Conservation (phyloP, 2,329 filamentous ascomycete genomes). For the Coniochaeta prunicola region DNA sequence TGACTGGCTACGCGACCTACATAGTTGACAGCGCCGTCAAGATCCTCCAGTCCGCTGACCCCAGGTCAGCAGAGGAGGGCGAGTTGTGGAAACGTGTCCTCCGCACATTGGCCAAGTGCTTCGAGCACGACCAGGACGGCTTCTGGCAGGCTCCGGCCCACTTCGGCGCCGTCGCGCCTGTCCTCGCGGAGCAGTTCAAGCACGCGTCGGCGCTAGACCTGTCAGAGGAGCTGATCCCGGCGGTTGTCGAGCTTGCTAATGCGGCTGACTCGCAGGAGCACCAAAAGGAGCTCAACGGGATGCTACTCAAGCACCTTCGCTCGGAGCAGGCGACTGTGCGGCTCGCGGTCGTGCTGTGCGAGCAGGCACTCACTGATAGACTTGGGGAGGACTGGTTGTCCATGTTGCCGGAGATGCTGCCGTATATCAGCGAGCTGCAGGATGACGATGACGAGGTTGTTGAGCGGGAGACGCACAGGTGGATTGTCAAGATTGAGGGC, state of each 20-base stretch:
- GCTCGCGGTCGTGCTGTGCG: slow-evolving; percentile 72
- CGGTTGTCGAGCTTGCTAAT: slow-evolving; percentile 71
- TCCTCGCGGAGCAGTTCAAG: slow-evolving; percentile 61
- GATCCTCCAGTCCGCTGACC: slow-evolving; percentile 43
- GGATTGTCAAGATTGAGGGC: slow-evolving; percentile 86
- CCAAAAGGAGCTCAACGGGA: slow-evolving; percentile 79
- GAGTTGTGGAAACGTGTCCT: slow-evolving; percentile 65
- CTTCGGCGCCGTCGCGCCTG: slow-evolving; percentile 64
- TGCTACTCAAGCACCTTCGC: slow-evolving; percentile 71
- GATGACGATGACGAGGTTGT: slow-evolving; percentile 95
- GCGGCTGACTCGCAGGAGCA: slow-evolving; percentile 82
- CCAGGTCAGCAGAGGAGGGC: slow-evolving; percentile 41
- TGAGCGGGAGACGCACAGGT: slow-evolving; percentile 79
- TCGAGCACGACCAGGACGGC: slow-evolving; percentile 85
- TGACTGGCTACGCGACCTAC: slow-evolving; percentile 86
- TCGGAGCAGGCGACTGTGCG: slow-evolving; percentile 65
- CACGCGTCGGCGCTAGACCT: slow-evolving; percentile 35
- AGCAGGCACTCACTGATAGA: slow-evolving; percentile 71
- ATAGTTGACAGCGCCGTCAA: slow-evolving; percentile 68
- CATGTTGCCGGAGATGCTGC: slow-evolving; percentile 89
- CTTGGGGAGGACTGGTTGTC: slow-evolving; percentile 91
- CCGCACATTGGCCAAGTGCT: slow-evolving; percentile 64
- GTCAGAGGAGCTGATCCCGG: slow-evolving; percentile 56
- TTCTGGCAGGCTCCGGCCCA: slow-evolving; percentile 94
- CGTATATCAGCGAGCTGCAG: slow-evolving; percentile 89